Evolutionary conservation across 1,284 basidiomycete species (phyloP), one percentile per base, ranked within the genome.

Genomic region (Leccinum huronense): DNA sequence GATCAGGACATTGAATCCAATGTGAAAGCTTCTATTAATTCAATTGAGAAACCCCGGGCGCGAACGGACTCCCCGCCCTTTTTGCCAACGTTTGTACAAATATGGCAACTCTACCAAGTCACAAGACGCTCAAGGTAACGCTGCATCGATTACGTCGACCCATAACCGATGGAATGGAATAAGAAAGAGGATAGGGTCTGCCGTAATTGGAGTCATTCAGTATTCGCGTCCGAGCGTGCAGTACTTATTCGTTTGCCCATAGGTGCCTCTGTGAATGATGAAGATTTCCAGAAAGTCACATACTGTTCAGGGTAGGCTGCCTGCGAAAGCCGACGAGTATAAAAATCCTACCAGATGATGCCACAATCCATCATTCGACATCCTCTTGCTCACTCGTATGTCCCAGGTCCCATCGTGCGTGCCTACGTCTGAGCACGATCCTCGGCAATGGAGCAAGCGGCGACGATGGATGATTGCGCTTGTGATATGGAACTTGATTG

Each of bases 401-500:
- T 66, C 71, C 48, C 66, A 70, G 57, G 58, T 65, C 10, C 59
- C 63, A 42, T 69, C 67, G 60, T 72, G 58, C 33, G 34, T 63
- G 16, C 60, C 66, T 56, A 64, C 63, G 34, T 65, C 62, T 14
- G 67, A 68, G 59, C 62, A 71, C 63, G 71, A 74, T 65, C 73
- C 71, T 36, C 65, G 65, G 34, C 62, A 69, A 59, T 73, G 71
- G 71, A 70, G 66, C 68, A 73, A 69, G 34, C 62, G 66, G 66
- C 66, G 67, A 59, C 67, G 69, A 61, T 74, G 71, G 71, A 60
- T 48, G 61, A 68, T 74, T 45, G 66, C 70, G 19, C 63, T 71
- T 40, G 65, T 72, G 1, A 68, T 72, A 62, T 70, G 66, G 67
- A 73, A 73, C 60, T 40, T 73, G 53, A 68, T 73, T 27, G 71